A percentile compares a stretch with the other conserved stretches of the same genome.
These are phyloP conservation scores for Coleophoma eucalyptorum DNA, from an alignment of 2,329 filamentous ascomycete genomes.

Conservation along the genomic window DNA sequence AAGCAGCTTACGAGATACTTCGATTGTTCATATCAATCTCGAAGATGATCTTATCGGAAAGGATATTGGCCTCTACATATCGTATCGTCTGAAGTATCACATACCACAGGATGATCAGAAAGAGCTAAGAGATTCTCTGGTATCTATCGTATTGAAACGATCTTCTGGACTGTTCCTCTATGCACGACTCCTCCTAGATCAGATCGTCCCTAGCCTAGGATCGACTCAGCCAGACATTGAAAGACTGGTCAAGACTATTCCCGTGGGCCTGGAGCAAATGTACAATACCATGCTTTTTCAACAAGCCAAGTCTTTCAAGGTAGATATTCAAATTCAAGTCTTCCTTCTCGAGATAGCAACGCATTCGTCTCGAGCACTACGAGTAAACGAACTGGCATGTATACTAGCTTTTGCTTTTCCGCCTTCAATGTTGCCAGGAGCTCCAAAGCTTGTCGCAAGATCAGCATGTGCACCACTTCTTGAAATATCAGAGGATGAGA, in stretches of 20 bases:
- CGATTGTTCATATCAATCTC: constrained; percentile 13
- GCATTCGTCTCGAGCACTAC: constrained; percentile 16
- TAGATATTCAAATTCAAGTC: constrained; percentile 12
- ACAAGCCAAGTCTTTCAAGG: constrained; percentile 7
- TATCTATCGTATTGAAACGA: constrained; percentile 7
- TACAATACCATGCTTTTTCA: constrained; percentile 17
- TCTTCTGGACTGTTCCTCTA: constrained; percentile 18
- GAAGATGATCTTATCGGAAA: constrained; percentile 14
- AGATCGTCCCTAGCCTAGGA: constrained; percentile 10
- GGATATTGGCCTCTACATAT: constrained; percentile 11
- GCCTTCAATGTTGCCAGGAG: not conserved
- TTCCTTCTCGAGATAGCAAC: constrained; percentile 16
- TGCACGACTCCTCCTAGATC: constrained; percentile 17
- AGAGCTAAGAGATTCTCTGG: constrained; percentile 2
- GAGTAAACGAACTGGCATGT: constrained; percentile 13
- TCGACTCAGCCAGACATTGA: constrained; percentile 2
- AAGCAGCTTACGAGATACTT: constrained; percentile 10
- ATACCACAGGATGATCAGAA: constrained; percentile 2
- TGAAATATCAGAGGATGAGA: constrained; percentile 40
- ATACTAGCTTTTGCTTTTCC: constrained; percentile 4
- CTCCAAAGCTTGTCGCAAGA: not conserved
- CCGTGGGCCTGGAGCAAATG: constrained; percentile 21
- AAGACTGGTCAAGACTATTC: constrained; percentile 8
- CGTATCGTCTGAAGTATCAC: constrained; percentile 6
- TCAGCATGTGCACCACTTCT: constrained; percentile 35